Percentiles rank a stretch among this genome's conserved stretches.
These are phyloP conservation scores for Ophiostoma quercus DNA, from an alignment of 2,329 filamentous ascomycete species.

Conservation along the genomic window DNA sequence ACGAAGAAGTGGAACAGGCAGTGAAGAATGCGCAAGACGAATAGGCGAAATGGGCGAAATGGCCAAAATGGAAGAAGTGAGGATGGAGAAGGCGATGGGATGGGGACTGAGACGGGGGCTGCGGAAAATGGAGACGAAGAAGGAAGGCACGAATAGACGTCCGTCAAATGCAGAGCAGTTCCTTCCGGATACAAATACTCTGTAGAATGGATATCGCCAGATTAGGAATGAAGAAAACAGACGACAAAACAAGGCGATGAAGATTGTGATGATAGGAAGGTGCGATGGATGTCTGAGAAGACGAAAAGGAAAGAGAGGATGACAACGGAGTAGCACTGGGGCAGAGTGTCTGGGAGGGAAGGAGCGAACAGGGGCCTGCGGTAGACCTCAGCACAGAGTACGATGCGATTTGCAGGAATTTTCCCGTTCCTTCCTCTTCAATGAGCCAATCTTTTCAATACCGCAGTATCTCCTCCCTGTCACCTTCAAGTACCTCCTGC, in stretches of 20 bases:
- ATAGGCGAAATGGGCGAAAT: background rate
- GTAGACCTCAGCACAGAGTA: background rate
- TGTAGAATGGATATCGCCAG: background rate
- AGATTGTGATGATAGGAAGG: background rate
- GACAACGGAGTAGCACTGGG: background rate
- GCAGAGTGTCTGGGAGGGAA: constrained; percentile 3
- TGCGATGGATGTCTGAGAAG: background rate
- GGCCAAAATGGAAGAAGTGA: constrained; percentile 13
- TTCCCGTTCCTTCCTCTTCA: background rate
- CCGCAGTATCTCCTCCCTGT: background rate
- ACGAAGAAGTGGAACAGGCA: background rate
- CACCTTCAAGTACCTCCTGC: constrained; percentile 14
- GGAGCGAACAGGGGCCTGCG: constrained; percentile 9
- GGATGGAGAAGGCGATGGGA: background rate
- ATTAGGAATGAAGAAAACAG: background rate
- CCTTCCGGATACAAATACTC: background rate
- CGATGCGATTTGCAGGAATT: constrained; percentile 21
- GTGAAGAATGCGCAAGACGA: too few relatives aligned
- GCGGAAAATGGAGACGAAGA: background rate
- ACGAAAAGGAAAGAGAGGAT: background rate
- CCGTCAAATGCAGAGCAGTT: background rate
- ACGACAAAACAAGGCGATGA: background rate
- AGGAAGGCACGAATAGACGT: background rate
- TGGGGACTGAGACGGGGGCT: background rate
- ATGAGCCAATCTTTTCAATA: background rate